These are phyloP conservation scores for Bisporella sp. DNA, from an alignment of 2,329 filamentous ascomycete genomes.

Conservation along the genomic window DNA sequence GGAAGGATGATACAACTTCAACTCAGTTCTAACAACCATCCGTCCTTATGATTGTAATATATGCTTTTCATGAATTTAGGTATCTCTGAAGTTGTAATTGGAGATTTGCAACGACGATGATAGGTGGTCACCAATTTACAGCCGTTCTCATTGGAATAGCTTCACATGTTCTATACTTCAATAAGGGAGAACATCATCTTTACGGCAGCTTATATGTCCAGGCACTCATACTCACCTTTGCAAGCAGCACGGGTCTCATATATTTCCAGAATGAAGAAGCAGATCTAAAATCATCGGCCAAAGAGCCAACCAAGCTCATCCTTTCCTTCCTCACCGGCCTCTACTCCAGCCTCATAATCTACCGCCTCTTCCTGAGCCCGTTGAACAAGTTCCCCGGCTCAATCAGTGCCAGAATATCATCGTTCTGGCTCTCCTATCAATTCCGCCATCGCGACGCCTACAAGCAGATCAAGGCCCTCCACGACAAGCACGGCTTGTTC, in stretches of 20 bases:
- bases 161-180: neutral
- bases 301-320: neutral
- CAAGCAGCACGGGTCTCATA: neutral
- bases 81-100: too few species aligned
- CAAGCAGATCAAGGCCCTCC: constrained; percentile 11
- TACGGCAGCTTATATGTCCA: neutral
- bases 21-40: too few species aligned
- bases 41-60: too few species aligned
- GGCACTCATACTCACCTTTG: neutral
- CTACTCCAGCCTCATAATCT: constrained; percentile 31
- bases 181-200: neutral
- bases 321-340: neutral
- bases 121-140: too few species aligned
- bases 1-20: too few species aligned
- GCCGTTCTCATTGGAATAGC: neutral
- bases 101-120: too few species aligned
- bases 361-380: constrained; percentile 41
- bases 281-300: neutral
- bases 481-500: constrained; percentile 18
- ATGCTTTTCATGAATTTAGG: too few species aligned
- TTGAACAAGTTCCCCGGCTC: constrained; percentile 25
- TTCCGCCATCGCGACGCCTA: constrained; percentile 1
- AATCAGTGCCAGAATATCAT: constrained; percentile 12
- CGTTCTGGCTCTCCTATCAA: constrained; percentile 13
- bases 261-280: neutral